Evolutionary conservation across 768 basidiomycete genomes (phyloP).

Genomic region (Suillus decipiens): DNA sequence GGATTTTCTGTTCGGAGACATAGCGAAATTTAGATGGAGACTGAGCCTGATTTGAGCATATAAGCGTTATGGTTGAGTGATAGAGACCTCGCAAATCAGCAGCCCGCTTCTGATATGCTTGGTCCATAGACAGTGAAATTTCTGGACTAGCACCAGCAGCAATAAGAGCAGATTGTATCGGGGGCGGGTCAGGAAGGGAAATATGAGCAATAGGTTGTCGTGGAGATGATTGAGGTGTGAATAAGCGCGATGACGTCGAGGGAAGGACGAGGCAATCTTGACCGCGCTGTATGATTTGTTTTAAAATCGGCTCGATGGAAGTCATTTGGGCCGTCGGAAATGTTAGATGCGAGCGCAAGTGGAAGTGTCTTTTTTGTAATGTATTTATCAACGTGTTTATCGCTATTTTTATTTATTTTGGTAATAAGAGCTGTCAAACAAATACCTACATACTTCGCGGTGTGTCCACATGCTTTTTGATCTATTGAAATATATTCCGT

Average conservation of each 20-base stretch:
- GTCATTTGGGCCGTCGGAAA: background rate
- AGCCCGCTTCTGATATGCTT: constrained; percentile 11
- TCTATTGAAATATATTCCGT: too few relatives aligned
- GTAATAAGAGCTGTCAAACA: too few relatives aligned
- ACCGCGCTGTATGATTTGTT: accelerated
- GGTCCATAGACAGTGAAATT: constrained; percentile 1
- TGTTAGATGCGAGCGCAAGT: background rate
- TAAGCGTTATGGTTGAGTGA: accelerated
- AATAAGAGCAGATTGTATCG: constrained; percentile 2
- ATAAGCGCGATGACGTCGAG: background rate
- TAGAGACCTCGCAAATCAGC: background rate
- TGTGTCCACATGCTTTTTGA: too few relatives aligned
- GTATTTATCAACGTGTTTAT: too few relatives aligned
- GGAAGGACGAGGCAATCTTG: background rate
- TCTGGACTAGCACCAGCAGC: constrained; percentile 1
- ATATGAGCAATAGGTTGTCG: background rate
- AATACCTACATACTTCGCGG: too few relatives aligned
- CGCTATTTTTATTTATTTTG: background rate
- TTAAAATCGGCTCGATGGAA: background rate
- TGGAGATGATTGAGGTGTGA: background rate
- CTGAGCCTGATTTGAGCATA: background rate
- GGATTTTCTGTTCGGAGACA: background rate
- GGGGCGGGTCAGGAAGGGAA: constrained; percentile 11
- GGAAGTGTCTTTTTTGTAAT: too few relatives aligned
- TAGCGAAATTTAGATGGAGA: background rate